These are phyloP conservation scores for Agrocybe chaxingu DNA, from an alignment of 768 basidiomycete species.

Conservation along the genomic window DNA sequence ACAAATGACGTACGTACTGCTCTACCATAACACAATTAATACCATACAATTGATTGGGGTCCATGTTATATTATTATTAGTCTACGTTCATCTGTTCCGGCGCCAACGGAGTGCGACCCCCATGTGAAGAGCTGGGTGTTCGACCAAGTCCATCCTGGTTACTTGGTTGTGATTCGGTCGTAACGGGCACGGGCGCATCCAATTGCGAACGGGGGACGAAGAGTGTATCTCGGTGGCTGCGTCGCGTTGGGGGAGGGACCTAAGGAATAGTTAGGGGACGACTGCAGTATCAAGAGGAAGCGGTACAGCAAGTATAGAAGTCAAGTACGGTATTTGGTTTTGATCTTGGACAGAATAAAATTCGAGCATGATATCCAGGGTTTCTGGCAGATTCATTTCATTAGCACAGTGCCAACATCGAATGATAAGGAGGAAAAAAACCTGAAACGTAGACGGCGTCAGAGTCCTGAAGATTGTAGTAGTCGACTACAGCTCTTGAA, in stretches of 20 bases:
- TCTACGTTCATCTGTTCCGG: conserved; percentile 14
- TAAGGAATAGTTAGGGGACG: conserved; percentile 19
- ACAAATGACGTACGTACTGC: conserved; percentile 4
- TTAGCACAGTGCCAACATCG: conserved; percentile 3
- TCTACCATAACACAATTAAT: conserved; percentile 8
- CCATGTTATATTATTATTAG: neutral
- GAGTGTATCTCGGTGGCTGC: conserved; percentile 29
- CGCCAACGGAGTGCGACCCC: conserved; percentile 48
- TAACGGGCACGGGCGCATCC: conserved; percentile 9
- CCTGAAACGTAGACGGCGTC: conserved; percentile 63
- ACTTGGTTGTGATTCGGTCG: conserved; percentile 15
- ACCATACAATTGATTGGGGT: neutral
- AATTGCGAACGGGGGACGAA: conserved; percentile 38
- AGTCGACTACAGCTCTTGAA: conserved; percentile 62
- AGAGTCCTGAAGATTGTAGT: conserved; percentile 58
- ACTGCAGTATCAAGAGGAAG: neutral
- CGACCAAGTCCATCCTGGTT: conserved; percentile 32
- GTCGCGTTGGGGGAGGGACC: conserved; percentile 45
- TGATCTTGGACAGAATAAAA: conserved; percentile 68
- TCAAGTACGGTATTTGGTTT: conserved; percentile 44
- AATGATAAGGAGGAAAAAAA: conserved; percentile 23
- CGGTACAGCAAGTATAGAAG: conserved; percentile 49
- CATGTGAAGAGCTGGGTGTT: conserved; percentile 61
- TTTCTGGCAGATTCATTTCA: conserved; percentile 38
- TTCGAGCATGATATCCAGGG: conserved; percentile 63